Conservation (phyloP, 2,329 filamentous ascomycete genomes). For the Neurospora sp. region DNA sequence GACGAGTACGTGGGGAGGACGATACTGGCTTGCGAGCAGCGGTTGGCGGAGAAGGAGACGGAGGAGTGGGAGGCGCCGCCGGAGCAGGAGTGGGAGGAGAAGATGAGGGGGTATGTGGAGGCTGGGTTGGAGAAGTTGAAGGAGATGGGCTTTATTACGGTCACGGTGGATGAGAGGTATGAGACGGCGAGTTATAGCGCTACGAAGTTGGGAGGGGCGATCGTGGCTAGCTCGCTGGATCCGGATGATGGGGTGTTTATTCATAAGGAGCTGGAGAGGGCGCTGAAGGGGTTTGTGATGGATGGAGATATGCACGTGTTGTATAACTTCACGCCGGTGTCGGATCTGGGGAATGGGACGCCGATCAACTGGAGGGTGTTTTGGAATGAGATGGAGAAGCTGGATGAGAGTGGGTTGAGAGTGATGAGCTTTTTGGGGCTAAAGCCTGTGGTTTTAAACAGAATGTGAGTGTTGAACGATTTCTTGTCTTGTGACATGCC, state of each 20-base stretch:
- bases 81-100: slow-evolving; percentile 37
- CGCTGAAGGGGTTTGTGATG: slow-evolving; percentile 66
- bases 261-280: slow-evolving; percentile 56
- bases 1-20: slow-evolving; percentile 61
- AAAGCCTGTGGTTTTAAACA: slow-evolving; percentile 56
- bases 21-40: slow-evolving; percentile 50
- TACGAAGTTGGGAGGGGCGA: slow-evolving; percentile 58
- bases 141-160: slow-evolving; percentile 43
- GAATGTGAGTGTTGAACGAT: slow-evolving; percentile 37
- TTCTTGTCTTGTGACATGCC: not conserved
- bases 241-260: slow-evolving; percentile 69
- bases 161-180: slow-evolving; percentile 22
- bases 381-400: slow-evolving; percentile 56
- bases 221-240: slow-evolving; percentile 62
- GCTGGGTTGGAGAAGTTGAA: slow-evolving; percentile 49
- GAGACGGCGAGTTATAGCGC: slow-evolving; percentile 43
- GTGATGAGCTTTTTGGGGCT: slow-evolving; percentile 61
- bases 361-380: slow-evolving; percentile 63
- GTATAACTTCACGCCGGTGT: slow-evolving; percentile 68
- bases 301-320: slow-evolving; percentile 73
- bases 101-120: slow-evolving; percentile 28
- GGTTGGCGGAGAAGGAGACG: slow-evolving; percentile 36
- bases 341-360: slow-evolving; percentile 37
- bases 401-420: slow-evolving; percentile 63
- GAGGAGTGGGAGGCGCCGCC: slow-evolving; percentile 42